Evolutionary conservation across 1,139 yeast genomes (phyloP), one percentile per base, ranked within the genome.

Genomic region (Saccharomyces hybrid): DNA sequence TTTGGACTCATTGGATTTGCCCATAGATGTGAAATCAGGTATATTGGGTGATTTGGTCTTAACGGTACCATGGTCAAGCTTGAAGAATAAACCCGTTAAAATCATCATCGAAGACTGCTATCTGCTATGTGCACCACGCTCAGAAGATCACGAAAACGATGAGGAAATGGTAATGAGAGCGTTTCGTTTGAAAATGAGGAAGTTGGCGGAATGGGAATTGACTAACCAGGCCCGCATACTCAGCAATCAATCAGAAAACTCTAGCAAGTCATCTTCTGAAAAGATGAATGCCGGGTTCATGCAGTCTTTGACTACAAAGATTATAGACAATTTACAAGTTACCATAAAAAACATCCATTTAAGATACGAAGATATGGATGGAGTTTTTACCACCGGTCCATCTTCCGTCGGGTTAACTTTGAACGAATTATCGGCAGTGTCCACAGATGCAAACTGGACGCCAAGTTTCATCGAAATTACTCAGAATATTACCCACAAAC

Each of bases 31-130:
- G n/a, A 80, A 82, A 59, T 88, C 87, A 69, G 99, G 99, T 42
- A 91, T 89, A 66, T 71, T 95, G 57, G 99, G 98, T 1, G 90
- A 87, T 60, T 76, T 95, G 61, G 87, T 95, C 0, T 74, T 95
- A 55, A 96, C 88, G 67, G 93, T 95, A 47, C 99, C 99, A 0
- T 95, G 99, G 98, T 86, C 98, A 0, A 93, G 90, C 67, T 75
- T 95, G 60, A 91, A 91, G 65, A 85, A 88, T 28, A 88, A 91
- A 65, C 99, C 99, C 0, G 99, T 93, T 11, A 88, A 88, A 70
- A 81, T 95, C 14, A 76, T 82, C n/a, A 87, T 95, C 58, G 93
- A 93, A 63, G 95, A 93, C 69, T 93, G 90, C 9, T 90, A 85
- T 65, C 69, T 95, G 48, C 74, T 95, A 49, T 96, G 96, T 1